phyloP scores from a whole-genome alignment of 2,329 filamentous ascomycete species.

The Aspergillus brunneoviolaceus region DNA sequence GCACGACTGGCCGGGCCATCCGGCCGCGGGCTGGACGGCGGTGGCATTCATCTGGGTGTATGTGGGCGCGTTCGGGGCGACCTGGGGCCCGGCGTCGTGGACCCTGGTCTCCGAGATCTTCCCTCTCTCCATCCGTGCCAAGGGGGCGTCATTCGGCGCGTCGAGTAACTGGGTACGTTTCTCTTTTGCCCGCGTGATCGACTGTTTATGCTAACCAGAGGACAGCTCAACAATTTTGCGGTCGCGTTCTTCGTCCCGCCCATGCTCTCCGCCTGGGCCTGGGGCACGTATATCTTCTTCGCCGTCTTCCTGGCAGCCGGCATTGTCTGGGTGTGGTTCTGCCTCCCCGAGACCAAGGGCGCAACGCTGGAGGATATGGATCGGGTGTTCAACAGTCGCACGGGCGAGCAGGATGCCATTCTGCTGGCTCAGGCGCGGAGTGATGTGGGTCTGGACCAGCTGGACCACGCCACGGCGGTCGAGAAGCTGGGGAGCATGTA shows the following conservation, averaged over 20 bases:
- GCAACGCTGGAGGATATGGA: constrained; percentile 57
- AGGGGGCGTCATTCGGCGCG: constrained; percentile 30
- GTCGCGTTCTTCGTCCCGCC: constrained; percentile 31
- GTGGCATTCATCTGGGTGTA: constrained; percentile 32
- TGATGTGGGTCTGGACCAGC: too few relatives aligned
- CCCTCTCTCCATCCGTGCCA: constrained; percentile 29
- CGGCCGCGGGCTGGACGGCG: constrained; percentile 29
- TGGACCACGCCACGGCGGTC: too few relatives aligned
- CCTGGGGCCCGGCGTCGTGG: constrained; percentile 32
- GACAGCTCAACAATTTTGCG: constrained; percentile 28
- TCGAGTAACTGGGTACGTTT: constrained; percentile 28
- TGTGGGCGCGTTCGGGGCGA: constrained; percentile 26
- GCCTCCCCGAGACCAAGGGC: constrained; percentile 59
- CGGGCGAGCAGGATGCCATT: too few relatives aligned
- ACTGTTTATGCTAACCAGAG: neutral
- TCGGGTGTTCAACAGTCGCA: constrained; percentile 27
- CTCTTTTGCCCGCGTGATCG: neutral
- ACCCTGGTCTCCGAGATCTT: constrained; percentile 31
- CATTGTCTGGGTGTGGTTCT: constrained; percentile 30
- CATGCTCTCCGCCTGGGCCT: constrained; percentile 27
- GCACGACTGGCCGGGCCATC: constrained; percentile 28
- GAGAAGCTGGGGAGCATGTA: too few relatives aligned
- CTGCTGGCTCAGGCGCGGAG: too few relatives aligned
- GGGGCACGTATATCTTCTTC: constrained; percentile 33
- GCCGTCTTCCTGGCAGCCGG: constrained; percentile 25